These are phyloP conservation scores for Boletales sp. DNA, from an alignment of 768 basidiomycete genomes.

Conservation along the genomic window DNA sequence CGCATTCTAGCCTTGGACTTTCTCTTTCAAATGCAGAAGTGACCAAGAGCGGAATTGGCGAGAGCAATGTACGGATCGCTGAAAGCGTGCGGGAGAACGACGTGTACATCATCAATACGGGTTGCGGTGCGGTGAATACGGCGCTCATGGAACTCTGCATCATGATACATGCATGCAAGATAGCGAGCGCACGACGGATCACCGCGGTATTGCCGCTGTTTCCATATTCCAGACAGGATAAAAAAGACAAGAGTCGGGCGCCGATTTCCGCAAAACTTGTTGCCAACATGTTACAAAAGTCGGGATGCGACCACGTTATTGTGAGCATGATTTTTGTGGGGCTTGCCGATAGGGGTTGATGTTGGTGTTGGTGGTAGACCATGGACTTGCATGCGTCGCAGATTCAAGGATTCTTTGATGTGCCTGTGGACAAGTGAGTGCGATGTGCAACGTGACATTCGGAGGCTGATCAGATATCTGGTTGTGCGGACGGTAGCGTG, in stretches of 20 bases:
- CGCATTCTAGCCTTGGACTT: slow-evolving; percentile 71
- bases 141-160: slow-evolving; percentile 98
- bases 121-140: slow-evolving; percentile 83
- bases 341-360: slow-evolving; percentile 2
- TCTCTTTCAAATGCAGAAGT: slow-evolving; percentile 85
- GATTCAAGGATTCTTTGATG: slow-evolving; percentile 99
- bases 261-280: slow-evolving; percentile 98
- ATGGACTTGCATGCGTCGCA: slow-evolving; percentile 99
- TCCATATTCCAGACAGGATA: slow-evolving; percentile 97
- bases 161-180: slow-evolving; percentile 99
- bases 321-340: slow-evolving; percentile 45
- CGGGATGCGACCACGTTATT: slow-evolving; percentile 95
- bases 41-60: slow-evolving; percentile 84
- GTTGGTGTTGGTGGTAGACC: slow-evolving; percentile 48
- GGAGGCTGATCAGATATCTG: slow-evolving; percentile 13
- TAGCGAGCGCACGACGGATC: slow-evolving; percentile 96
- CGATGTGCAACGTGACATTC: background rate
- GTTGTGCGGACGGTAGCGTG: slow-evolving; percentile 38
- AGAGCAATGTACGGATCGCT: slow-evolving; percentile 86
- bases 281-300: slow-evolving; percentile 92
- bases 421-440: slow-evolving; percentile 98
- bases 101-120: slow-evolving; percentile 97
- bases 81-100: slow-evolving; percentile 98
- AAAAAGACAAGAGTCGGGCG: slow-evolving; percentile 98
- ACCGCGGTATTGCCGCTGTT: slow-evolving; percentile 98